Base-by-base conservation (phyloP, 2,329 filamentous ascomycete genomes). In the Colletotrichum incanum region DNA sequence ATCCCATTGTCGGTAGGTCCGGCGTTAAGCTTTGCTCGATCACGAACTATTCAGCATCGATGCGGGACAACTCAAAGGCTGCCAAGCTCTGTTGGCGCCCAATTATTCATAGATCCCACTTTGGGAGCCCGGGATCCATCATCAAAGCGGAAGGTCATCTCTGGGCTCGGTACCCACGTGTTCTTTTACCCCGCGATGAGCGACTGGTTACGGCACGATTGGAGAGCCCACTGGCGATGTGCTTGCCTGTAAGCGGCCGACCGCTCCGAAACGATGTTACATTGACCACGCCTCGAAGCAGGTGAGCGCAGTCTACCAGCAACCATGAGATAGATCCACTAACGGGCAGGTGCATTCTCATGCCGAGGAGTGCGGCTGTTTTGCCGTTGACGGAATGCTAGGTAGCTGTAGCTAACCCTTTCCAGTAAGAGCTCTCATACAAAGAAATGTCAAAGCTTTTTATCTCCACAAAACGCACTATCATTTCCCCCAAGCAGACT, bases 111-210 rank as follows among this genome's bases (percentile, higher is more conserved):
- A 39, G 31, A 9, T 59, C 28, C 65, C 37, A 64, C 45, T 37
- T 45, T 59, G 55, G 37, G 31, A 9, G n/a, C 1, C 20, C 14
- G 50, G 28, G 16, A 3, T 54, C 55, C 49, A 50, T 49, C n/a
- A 47, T 72, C 23, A 45, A 72, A 69, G 23, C 39, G 45, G 65
- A 69, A 72, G 65, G 65, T 69, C 37, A 31, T 39, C 28, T 54
- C 39, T 69, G 37, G 28, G 58, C 31, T 45, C 47, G 14, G 18
- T 43, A 67, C 65, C 65, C 52, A 72, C 52, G 45, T 68, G 52
- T 72, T 69, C 58, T 31, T 41, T 47, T 69, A 63, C 69, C 69
- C 69, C 69, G 65, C 69, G 69, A 72, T 72, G 52, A 47, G 65
- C 37, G 37, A 39, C 52, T 31, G 39, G 47, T 52, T 59, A 20